Base-by-base conservation (phyloP, 306 rosid species). In the Rosa persica region DNA sequence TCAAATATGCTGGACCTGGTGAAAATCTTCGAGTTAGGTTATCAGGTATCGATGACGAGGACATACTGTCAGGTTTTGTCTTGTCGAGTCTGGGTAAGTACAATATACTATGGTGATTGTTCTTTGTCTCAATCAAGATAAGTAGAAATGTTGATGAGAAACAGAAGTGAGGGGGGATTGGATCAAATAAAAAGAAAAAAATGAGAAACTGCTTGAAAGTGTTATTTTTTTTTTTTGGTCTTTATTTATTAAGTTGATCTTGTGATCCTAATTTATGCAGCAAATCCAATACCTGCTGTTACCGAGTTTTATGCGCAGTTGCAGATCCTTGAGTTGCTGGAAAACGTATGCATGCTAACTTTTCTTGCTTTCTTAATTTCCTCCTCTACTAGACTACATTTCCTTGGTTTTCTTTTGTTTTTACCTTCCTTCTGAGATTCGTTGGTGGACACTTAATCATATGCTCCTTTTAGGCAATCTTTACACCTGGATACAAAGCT, bases 401-500 rank as follows among this genome's bases (percentile, higher is more conserved):
- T 48, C 74, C 40, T 30, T 49, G 2, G 30, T 27, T 43, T 34
- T 30, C 1, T 48, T 70, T 22, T 1, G 4, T 48, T 5, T 12
- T 70, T 38, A n/a, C n/a, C n/a, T n/a, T n/a, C n/a, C n/a, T 23
- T 3, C 54, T 40, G 23, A 36, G 30, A 36, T 27, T 25, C 30
- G 36, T 44, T 25, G 68, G 12, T 80, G 75, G 27, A 54, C 51
- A 55, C 58, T 36, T 58, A 20, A 6, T 3, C 43, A 40, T 76
- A 23, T 70, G 16, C 47, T 79, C 5, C 70, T 75, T 62, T 55
- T 67, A 96, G 99, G 99, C 99, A 74, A 96, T 96, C 80, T 96
- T 96, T 83, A 96, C 99, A n/a, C 98, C 98, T 84, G 99, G 99
- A 36, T 96, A 96, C 84, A 93, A 93, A 81, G 99, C 99, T 81